A percentile compares a stretch with the other conserved stretches of the same genome.
phyloP scores from a whole-genome alignment of 176 grass and related monocot genomes.

The Bolboschoenus planiculmis region DNA sequence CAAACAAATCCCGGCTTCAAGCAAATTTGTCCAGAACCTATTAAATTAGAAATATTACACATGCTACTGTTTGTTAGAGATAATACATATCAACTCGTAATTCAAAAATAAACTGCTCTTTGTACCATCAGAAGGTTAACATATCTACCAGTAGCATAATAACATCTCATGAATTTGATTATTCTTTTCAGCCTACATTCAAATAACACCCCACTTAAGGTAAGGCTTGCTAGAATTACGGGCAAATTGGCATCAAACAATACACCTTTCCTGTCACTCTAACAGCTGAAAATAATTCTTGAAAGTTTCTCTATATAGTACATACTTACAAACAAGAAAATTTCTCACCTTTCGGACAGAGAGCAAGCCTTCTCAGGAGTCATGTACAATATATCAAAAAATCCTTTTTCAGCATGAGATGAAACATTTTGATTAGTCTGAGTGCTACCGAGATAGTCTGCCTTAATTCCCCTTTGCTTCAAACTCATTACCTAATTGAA shows the following conservation, averaged over 20 bases:
- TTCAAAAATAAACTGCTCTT: background rate
- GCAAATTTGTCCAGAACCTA: conserved; percentile 91
- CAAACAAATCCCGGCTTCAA: conserved; percentile 57
- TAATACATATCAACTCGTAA: background rate
- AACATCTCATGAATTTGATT: background rate
- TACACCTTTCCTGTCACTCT: background rate
- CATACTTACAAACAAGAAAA: conserved; percentile 3
- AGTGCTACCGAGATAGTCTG: conserved; percentile 77
- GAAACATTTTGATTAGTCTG: conserved; percentile 49
- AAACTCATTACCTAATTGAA: conserved; percentile 85
- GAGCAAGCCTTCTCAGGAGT: conserved; percentile 83
- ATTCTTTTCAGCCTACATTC: background rate
- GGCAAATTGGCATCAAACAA: background rate
- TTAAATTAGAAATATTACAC: conserved; percentile 22
- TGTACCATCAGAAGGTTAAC: background rate
- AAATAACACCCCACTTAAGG: background rate
- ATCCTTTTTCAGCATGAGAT: conserved; percentile 53
- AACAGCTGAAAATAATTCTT: background rate
- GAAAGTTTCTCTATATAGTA: background rate
- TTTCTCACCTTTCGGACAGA: conserved; percentile 20
- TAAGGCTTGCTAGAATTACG: background rate
- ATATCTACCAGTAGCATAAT: background rate
- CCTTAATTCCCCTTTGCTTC: conserved; percentile 66
- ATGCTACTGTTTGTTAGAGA: background rate
- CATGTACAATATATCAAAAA: conserved; percentile 76